Evolutionary conservation across 768 basidiomycete species (phyloP).

Genomic region (Tulasnella sp.): DNA sequence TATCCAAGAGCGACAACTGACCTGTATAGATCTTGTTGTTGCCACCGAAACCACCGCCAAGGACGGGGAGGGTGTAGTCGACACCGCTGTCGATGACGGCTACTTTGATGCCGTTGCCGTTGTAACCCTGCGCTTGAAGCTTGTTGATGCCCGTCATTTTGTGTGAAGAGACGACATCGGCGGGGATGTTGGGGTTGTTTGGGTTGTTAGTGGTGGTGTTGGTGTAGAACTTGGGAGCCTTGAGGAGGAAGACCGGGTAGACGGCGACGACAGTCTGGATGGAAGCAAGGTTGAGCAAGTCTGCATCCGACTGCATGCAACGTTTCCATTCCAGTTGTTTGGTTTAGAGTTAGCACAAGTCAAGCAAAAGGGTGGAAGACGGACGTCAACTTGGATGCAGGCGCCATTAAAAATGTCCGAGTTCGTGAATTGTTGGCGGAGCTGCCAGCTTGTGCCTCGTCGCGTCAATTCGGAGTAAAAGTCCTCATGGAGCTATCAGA

Average conservation of each 20-base stretch:
- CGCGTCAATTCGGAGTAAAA: slow-evolving; percentile 1
- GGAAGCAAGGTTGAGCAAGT: not conserved
- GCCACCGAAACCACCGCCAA: slow-evolving; percentile 14
- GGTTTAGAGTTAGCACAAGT: not conserved
- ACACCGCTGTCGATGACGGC: slow-evolving; percentile 17
- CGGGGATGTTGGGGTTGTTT: not conserved
- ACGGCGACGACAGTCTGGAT: not conserved
- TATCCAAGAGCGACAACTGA: not conserved
- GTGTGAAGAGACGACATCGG: not conserved
- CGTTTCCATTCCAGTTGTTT: not conserved
- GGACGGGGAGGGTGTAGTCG: slow-evolving; percentile 14
- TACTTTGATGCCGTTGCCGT: slow-evolving; percentile 11
- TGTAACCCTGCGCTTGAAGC: slow-evolving; percentile 13
- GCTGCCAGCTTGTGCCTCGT: not conserved
- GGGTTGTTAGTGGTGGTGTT: not conserved
- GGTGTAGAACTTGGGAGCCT: not conserved
- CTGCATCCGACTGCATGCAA: not conserved
- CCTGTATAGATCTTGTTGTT: slow-evolving; percentile 8
- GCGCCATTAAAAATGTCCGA: not conserved
- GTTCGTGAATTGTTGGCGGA: not conserved
- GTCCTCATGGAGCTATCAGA: slow-evolving; percentile 4
- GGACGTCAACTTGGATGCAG: not conserved
- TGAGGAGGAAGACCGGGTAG: not conserved
- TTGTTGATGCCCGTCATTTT: slow-evolving; percentile 14
- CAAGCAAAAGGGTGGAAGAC: not conserved